Evolutionary conservation across 371 early-diverging fungal species (phyloP).

Genomic region (Mortierella sp.): DNA sequence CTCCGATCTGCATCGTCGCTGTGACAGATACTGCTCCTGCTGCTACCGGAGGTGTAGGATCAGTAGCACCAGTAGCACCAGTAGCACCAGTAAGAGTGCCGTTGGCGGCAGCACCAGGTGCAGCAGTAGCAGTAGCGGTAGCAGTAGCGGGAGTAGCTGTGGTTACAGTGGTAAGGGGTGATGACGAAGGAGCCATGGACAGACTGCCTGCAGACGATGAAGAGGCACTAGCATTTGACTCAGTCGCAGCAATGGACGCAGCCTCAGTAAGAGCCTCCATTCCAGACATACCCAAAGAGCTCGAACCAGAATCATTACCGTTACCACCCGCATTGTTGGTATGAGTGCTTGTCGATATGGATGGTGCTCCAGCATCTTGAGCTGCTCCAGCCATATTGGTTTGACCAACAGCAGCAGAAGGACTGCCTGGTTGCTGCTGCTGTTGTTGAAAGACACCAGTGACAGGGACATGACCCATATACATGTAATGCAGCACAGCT

Average conservation of each 20-base stretch:
- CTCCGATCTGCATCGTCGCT: background rate
- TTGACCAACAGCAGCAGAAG: background rate
- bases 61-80: background rate
- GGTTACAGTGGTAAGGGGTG: background rate
- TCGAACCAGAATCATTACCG: background rate
- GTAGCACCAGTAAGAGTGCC: background rate
- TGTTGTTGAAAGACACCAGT: background rate
- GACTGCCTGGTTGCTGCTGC: background rate
- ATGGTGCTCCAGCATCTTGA: background rate
- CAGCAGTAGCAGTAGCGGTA: too few relatives aligned
- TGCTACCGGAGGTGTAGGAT: background rate
- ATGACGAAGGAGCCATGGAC: background rate
- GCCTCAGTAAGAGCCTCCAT: background rate
- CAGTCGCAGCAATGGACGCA: background rate
- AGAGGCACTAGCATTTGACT: background rate
- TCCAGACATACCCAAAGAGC: background rate
- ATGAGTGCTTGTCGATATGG: background rate
- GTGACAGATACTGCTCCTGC: background rate
- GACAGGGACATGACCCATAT: constrained; percentile 46
- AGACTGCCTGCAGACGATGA: background rate
- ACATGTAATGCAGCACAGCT: constrained; percentile 49
- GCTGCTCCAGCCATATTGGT: background rate
- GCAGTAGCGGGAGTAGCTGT: too few relatives aligned
- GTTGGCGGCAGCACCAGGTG: background rate
- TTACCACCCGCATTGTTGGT: background rate